Evolutionary conservation across 768 basidiomycete species (phyloP), one percentile per base, ranked within the genome.

Genomic region (Lactarius psammicola): DNA sequence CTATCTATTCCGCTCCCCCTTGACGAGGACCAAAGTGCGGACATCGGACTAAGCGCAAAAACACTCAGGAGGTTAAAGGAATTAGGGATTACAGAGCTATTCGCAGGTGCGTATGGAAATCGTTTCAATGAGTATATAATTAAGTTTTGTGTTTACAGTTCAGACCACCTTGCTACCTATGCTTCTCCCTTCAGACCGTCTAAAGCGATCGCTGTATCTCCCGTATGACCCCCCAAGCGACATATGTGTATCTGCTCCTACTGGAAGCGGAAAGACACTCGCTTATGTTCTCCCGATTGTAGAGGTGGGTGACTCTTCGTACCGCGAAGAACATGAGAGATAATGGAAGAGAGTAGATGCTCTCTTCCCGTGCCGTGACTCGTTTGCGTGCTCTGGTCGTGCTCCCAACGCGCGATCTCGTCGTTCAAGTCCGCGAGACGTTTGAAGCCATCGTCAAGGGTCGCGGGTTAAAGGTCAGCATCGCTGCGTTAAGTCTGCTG

Each of bases 191-290:
- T 59, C 78, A 56, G 73, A 80, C 20, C 69, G 74, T 10, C 69
- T 74, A 4, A 74, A 81, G 46, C 74, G 78, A 58, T 75, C 79
- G 1, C 75, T 94, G 11, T 92, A 93, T 71, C 78, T 81, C 51
- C 87, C 92, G 0, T 87, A 84, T 70, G 74, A 82, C 63, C 81
- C 85, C 40, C 87, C 87, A 31, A 82, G 82, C 31, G 97, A 99
- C 76, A 82, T 95, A 15, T 95, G 95, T 70, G 91, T 96, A 15
- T 97, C 94, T 9, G 97, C 97, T 1, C 97, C 97, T 0, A 99
- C 97, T 0, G 97, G 97, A 28, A 97, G 95, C 70, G 97, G 97
- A 0, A 99, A 99, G 76, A 99, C 96, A 0, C 81, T 99, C 33
- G 92, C 94, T n/a, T 99, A 99, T 77, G 92, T 88, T 1, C 78